Evolutionary conservation across 2,329 filamentous ascomycete genomes (phyloP), one percentile per base, ranked within the genome.

Genomic region (Pseudopithomyces maydicus): DNA sequence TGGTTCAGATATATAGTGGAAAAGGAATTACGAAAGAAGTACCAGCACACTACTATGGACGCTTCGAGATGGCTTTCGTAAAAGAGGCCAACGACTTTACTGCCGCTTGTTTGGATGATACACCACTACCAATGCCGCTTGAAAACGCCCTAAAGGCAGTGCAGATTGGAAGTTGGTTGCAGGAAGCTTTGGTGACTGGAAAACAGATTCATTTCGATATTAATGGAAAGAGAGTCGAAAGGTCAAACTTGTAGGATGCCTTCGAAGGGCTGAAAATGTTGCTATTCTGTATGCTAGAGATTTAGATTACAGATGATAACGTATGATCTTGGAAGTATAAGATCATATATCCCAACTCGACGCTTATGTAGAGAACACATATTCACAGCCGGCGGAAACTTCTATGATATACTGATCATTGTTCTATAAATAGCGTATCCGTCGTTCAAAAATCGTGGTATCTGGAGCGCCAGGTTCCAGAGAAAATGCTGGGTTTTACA

Each of bases 181-280:
- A 88, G 69, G 83, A 87, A 67, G 78, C 79, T 14, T 71, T 88
- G 71, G 79, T 82, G 48, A 79, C 77, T 0, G 84, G 81, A 7
- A 77, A 80, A 69, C 85, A 85, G 74, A 84, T 88, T 32, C 79
- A 77, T 50, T 77, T 75, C 52, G 70, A 77, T 52, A 59, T 71
- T 53, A 63, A 38, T 6, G 66, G 68, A n/a, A 62, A 54, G 50
- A 47, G 65, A 14, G 22, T 63, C 26, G 62, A 67, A 41, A 61
- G 50, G 14, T 52, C 65, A n/a, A 64, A 56, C 29, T 60, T 68
- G 56, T 63, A 48, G 14, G 15, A 4, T 47, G 5, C 35, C 14
- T 5, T 4, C 5, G 8, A 29, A 5, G 8, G 5, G 8, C 8
- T 8, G 8, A 4, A 29, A 29, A 8, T 29, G 26, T 8, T 4